These are phyloP conservation scores for Neonectria neomacrospora DNA, from an alignment of 2,329 filamentous ascomycete genomes.

Conservation along the genomic window DNA sequence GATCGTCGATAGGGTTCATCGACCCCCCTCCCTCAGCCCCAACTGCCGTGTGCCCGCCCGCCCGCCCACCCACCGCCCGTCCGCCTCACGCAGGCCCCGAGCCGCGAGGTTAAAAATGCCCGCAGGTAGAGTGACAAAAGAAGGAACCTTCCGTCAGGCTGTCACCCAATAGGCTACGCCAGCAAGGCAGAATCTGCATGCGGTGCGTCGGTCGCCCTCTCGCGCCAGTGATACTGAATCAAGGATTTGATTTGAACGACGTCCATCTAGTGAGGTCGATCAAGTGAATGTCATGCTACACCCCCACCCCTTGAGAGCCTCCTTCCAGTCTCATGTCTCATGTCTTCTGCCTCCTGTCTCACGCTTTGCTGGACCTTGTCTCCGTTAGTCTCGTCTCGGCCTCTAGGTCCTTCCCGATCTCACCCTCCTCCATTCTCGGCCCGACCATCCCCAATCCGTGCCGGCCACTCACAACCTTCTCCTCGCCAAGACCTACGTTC, in stretches of 20 bases:
- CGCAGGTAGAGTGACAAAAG: not conserved
- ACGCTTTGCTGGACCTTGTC: not conserved
- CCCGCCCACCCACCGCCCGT: not conserved
- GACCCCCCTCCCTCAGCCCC: not conserved
- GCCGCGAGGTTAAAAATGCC: not conserved
- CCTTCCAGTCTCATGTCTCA: not conserved
- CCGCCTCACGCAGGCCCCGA: not conserved
- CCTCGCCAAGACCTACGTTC: slow-evolving; percentile 3
- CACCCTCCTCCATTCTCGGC: slow-evolving; percentile 7
- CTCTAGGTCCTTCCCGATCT: not conserved
- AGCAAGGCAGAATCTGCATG: not conserved
- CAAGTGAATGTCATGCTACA: not conserved
- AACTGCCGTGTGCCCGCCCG: slow-evolving; percentile 1
- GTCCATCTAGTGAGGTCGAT: not conserved
- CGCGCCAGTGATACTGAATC: not conserved
- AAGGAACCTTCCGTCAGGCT: not conserved
- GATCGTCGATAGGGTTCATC: not conserved
- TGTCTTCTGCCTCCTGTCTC: not conserved
- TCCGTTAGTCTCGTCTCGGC: not conserved
- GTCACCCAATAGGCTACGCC: not conserved
- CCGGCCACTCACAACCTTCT: not conserved
- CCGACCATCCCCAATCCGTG: slow-evolving; percentile 13
- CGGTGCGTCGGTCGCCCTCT: not conserved
- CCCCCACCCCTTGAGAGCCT: too few species aligned
- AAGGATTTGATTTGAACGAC: not conserved